Percentiles rank a stretch among this genome's conserved stretches.
These are phyloP conservation scores for Amphirosellinia nigrospora DNA, from an alignment of 495 filamentous ascomycete species.

Conservation along the genomic window DNA sequence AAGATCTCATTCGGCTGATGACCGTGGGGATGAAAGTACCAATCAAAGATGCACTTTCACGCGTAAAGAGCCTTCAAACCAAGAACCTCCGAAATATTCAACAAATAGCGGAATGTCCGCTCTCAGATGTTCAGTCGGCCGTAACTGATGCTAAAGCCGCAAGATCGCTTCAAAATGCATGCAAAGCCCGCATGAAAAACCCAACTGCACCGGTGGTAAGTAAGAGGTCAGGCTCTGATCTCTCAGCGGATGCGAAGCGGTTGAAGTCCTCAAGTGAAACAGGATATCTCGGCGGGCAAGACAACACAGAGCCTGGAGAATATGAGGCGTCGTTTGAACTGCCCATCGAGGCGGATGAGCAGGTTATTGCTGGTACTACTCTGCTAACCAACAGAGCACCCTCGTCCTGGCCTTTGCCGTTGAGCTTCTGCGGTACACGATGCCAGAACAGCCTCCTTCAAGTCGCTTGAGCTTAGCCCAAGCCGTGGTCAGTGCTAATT, in stretches of 20 bases:
- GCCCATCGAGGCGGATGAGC: conserved; percentile 63
- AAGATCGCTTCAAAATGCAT: conserved; percentile 68
- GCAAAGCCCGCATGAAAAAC: conserved; percentile 65
- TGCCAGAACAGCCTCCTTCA: conserved; percentile 83
- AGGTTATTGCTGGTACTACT: conserved; percentile 60
- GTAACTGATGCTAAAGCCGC: conserved; percentile 74
- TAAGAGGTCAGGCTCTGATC: conserved; percentile 46
- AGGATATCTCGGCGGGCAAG: conserved; percentile 41
- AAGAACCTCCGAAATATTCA: conserved; percentile 66
- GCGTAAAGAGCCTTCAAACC: conserved; percentile 69
- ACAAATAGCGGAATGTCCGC: conserved; percentile 64
- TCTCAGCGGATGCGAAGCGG: conserved; percentile 49
- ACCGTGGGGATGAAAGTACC: conserved; percentile 74
- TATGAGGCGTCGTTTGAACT: conserved; percentile 70
- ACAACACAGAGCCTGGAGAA: conserved; percentile 61
- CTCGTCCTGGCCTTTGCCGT: conserved; percentile 82
- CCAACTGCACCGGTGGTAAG: conserved; percentile 33
- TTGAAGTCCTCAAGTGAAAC: conserved; percentile 41
- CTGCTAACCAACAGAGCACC: conserved; percentile 78
- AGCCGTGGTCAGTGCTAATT: conserved; percentile 79
- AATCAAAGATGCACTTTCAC: conserved; percentile 71
- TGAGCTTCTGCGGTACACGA: conserved; percentile 73
- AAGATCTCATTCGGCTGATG: conserved; percentile 77
- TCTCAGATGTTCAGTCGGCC: conserved; percentile 61
- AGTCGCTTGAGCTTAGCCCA: conserved; percentile 80